Evolutionary conservation across 495 filamentous ascomycete species (phyloP), one percentile per base, ranked within the genome.

Genomic region (Pyrenula massariospora): DNA sequence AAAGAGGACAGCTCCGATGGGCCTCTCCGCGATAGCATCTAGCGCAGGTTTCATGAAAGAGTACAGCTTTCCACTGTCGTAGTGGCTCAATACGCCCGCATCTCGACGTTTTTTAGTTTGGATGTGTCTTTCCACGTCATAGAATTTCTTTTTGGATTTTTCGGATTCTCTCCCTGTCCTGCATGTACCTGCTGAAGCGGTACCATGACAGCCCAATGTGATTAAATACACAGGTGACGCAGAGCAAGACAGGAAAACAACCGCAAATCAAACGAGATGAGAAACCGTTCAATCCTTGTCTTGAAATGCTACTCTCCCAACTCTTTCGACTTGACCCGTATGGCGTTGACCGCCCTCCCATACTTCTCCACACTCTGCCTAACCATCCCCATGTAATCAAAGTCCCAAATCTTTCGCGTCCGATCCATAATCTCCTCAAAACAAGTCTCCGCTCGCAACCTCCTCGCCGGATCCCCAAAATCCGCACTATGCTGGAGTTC

Each of bases 361-460:
- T 52, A 62, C 20, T 53, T 15, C 52, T 25, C 24, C 50, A 55
- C 24, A 50, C 63, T 42, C 22, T 65, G 53, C n/a, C 12, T 47
- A 12, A 71, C 24, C 67, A 71, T 71, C 1, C 49, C 59, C 23
- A 66, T 59, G 19, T 67, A 61, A 50, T 71, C 67, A 61, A 64
- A 70, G 58, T 67, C 48, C 69, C 69, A 70, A 11, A 70, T 65
- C 54, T 60, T 61, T 52, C 61, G 62, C 20, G 61, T 66, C 48
- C 22, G 62, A 3, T 54, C 22, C 19, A 66, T 64, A 25, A 69
- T 69, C 55, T 59, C 65, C 49, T 63, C 58, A 36, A 65, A 61
- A 50, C 66, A 60, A 49, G 60, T 68, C 53, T 56, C 51, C 21
- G 64, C 63, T 48, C 65, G 60, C 2, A 36, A 42, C 3, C 61